These are phyloP conservation scores for Epichloe sp. DNA, from an alignment of 2,329 filamentous ascomycete genomes.

Conservation along the genomic window DNA sequence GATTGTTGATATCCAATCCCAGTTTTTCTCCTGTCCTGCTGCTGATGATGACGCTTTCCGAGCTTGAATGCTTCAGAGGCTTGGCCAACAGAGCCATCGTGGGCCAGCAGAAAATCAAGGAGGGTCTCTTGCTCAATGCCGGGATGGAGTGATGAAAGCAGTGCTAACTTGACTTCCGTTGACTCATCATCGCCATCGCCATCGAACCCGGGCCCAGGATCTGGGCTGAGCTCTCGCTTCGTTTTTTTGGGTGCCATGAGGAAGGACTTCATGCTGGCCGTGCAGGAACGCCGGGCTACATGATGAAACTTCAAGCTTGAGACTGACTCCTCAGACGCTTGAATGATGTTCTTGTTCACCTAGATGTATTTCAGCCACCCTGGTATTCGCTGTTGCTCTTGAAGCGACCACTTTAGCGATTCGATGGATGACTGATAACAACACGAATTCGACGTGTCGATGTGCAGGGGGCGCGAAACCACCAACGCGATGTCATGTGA, in stretches of 20 bases:
- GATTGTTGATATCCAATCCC: constrained; percentile 49
- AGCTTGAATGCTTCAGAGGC: constrained; percentile 44
- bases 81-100: constrained; percentile 61
- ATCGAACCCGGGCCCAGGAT: constrained; percentile 14
- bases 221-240: constrained; percentile 33
- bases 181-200: constrained; percentile 35
- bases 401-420: background rate
- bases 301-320: background rate
- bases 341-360: background rate
- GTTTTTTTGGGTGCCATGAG: constrained; percentile 26
- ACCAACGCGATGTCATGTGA: constrained; percentile 5
- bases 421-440: background rate
- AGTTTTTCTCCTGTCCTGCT: constrained; percentile 20
- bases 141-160: constrained; percentile 67
- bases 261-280: constrained; percentile 40
- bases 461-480: background rate
- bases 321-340: background rate
- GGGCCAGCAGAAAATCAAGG: constrained; percentile 65
- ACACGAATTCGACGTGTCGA: background rate
- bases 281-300: background rate
- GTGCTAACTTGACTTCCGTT: constrained; percentile 79
- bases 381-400: background rate
- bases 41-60: constrained; percentile 2
- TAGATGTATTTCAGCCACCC: background rate
- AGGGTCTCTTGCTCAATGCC: constrained; percentile 49